These are phyloP conservation scores for Termitomyces sp. DNA, from an alignment of 768 basidiomycete genomes.

Conservation along the genomic window DNA sequence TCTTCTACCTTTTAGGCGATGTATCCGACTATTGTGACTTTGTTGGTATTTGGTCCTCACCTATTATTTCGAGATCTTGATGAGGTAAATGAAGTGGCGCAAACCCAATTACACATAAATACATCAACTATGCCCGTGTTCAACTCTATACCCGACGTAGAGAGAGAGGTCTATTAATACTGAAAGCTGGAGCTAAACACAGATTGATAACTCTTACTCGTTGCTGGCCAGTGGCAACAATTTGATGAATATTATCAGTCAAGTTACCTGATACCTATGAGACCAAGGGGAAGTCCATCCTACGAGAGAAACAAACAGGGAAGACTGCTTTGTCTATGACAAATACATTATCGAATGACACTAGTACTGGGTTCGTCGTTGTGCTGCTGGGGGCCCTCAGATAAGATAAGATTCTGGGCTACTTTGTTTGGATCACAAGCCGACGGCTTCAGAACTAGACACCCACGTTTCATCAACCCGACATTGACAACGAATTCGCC, in stretches of 20 bases:
- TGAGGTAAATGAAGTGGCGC: not conserved
- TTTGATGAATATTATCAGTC: too few relatives aligned
- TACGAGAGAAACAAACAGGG: too few relatives aligned
- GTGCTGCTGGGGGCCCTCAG: too few relatives aligned
- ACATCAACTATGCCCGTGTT: not conserved
- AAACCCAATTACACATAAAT: not conserved
- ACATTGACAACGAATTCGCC: constrained; percentile 3
- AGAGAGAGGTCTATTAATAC: too few relatives aligned
- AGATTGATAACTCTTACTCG: too few relatives aligned
- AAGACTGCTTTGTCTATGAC: too few relatives aligned
- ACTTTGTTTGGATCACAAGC: constrained; percentile 5
- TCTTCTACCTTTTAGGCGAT: not conserved
- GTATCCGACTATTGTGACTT: not conserved
- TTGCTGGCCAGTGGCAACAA: too few relatives aligned
- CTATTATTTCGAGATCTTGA: not conserved
- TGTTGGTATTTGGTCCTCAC: not conserved
- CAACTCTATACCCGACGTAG: not conserved
- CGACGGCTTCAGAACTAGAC: constrained; percentile 4
- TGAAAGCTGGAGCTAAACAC: too few relatives aligned
- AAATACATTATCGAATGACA: too few relatives aligned
- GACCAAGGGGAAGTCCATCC: too few relatives aligned
- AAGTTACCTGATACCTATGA: too few relatives aligned
- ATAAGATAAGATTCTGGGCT: not conserved
- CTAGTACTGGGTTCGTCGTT: too few relatives aligned
- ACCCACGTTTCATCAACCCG: constrained; percentile 14